These are phyloP conservation scores for Blechomonas ayalai DNA, from an alignment of 208 protist species.

Conservation along the genomic window DNA sequence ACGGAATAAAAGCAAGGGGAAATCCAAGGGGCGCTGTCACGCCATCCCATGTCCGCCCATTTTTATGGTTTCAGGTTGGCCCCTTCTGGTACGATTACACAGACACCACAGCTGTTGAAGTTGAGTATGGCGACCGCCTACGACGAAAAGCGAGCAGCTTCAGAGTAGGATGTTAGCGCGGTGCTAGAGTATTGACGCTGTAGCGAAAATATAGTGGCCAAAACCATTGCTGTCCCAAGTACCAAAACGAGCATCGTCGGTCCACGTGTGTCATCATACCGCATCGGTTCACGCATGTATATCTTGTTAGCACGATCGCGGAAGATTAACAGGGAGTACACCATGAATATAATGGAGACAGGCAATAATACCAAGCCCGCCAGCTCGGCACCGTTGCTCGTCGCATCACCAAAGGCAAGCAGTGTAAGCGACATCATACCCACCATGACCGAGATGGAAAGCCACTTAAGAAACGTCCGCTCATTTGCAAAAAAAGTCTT, in stretches of 20 bases:
- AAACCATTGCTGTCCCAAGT: conserved; percentile 54
- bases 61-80: not conserved
- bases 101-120: not conserved
- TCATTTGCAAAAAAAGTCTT: conserved; percentile 92
- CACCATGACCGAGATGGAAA: conserved; percentile 86
- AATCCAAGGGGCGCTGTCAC: not conserved
- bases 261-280: conserved; percentile 85
- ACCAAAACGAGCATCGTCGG: conserved; percentile 83
- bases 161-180: conserved; percentile 43
- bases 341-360: conserved; percentile 87
- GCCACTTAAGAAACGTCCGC: conserved; percentile 90
- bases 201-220: conserved; percentile 83
- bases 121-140: conserved; percentile 1
- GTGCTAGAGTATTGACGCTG: conserved; percentile 74
- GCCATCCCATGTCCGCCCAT: no score
- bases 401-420: conserved; percentile 76
- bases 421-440: conserved; percentile 85
- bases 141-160: conserved; percentile 43
- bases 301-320: conserved; percentile 85
- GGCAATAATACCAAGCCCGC: conserved; percentile 77
- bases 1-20: not conserved
- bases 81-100: not conserved
- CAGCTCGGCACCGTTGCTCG: conserved; percentile 71
- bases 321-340: conserved; percentile 85
- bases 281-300: conserved; percentile 90